Evolutionary conservation across 2,329 filamentous ascomycete genomes (phyloP), one percentile per base, ranked within the genome.

Genomic region (Arthroderma sp.): DNA sequence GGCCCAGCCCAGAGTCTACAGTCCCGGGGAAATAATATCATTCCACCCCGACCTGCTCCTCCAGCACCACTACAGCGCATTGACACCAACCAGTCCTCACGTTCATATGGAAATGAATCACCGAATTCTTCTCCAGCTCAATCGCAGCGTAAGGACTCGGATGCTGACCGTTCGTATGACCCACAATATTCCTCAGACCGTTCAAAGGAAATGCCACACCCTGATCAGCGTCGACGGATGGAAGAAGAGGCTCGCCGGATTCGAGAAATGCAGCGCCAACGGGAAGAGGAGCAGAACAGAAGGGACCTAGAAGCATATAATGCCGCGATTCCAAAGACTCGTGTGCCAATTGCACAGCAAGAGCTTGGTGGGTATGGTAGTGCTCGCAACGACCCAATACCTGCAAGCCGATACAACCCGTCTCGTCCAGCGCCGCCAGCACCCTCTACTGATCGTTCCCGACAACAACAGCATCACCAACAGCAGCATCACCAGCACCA

Each of bases 271-370:
- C 56, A 63, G 40, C 55, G 65, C 28, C 60, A 65, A 44, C 61
- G 62, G 11, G 58, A 64, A 45, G 64, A 66, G 50, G 81, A 86
- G 54, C 77, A 80, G 55, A 75, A 75, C 44, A 75, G 84, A 44
- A 77, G 81, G 52, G 86, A 94, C 42, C 72, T 85, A 53, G 87
- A 91, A 59, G 85, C 80, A 11, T 95, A 94, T 64, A 94, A 96
- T 62, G 83, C 85, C 32, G 86, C 85, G 27, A 68, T 95, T 48
- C 89, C 87, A 30, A 83, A 94, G 69, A 80, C 75, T 50, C 85
- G 85, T 60, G 68, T 80, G 7, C 85, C 85, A 2, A 58, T 91
- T 52, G 87, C 88, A 30, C 85, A 96, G 61, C 88, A 95, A 64
- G 91, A 96, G 62, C 68, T 96, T 53, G 85, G 85, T 46, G 80